Evolutionary conservation across 306 rosid species (phyloP).

Genomic region (Ziziphus jujuba): DNA sequence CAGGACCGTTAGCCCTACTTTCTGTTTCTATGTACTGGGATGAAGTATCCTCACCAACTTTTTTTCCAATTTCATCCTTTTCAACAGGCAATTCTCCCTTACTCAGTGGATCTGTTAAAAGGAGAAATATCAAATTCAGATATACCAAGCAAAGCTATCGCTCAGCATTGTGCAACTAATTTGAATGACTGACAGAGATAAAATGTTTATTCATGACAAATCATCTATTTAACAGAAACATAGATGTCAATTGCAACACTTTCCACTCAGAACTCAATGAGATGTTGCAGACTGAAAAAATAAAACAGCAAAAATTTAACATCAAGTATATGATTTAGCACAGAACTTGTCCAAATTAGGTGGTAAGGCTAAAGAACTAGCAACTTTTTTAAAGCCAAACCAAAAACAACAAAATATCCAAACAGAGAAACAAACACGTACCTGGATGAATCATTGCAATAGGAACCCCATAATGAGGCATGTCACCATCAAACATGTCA

Average conservation of each 20-base stretch:
- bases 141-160: too few species aligned
- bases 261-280: too few species aligned
- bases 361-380: not conserved
- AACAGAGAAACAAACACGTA: slow-evolving; percentile 22
- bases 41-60: slow-evolving; percentile 33
- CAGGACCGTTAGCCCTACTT: slow-evolving; percentile 30
- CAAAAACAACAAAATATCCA: slow-evolving; percentile 5
- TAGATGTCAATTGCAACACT: too few species aligned
- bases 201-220: too few species aligned
- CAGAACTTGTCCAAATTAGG: not conserved
- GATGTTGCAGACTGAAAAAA: too few species aligned
- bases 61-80: slow-evolving; percentile 36
- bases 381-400: slow-evolving; percentile 2
- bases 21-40: slow-evolving; percentile 33
- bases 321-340: not conserved
- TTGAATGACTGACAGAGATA: too few species aligned
- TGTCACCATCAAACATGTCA: slow-evolving; percentile 31
- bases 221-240: too few species aligned
- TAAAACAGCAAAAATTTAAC: too few species aligned
- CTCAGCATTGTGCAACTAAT: too few species aligned
- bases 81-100: slow-evolving; percentile 30
- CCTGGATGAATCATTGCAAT: slow-evolving; percentile 67
- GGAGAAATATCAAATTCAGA: not conserved
- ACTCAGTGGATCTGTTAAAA: slow-evolving; percentile 44
- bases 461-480: slow-evolving; percentile 43